Percentiles rank a stretch among this genome's conserved stretches.
These are phyloP conservation scores for Cyclostephanos tholiformis DNA, from an alignment of 108 stramenopile genomes.

Conservation along the genomic window DNA sequence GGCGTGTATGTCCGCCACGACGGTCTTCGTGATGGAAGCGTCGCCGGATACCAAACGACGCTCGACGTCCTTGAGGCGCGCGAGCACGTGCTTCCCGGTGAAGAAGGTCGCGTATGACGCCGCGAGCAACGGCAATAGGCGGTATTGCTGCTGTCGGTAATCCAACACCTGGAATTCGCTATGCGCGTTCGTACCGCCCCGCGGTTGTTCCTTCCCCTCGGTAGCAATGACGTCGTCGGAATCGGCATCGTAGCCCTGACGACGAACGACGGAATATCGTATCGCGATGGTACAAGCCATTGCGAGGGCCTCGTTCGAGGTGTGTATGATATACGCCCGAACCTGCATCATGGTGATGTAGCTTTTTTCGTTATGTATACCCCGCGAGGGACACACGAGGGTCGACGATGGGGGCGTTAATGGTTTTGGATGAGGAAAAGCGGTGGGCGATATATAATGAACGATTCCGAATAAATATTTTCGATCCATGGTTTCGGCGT, in stretches of 20 bases:
- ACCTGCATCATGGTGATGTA: conserved; percentile 99
- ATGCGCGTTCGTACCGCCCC: conserved; percentile 21
- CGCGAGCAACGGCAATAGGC: conserved; percentile 89
- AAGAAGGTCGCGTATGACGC: conserved; percentile 92
- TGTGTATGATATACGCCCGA: conserved; percentile 73
- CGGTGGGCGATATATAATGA: neutral
- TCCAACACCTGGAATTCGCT: conserved; percentile 88
- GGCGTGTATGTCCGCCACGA: conserved; percentile 90
- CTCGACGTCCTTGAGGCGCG: conserved; percentile 77
- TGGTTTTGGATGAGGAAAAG: neutral
- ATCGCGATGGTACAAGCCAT: conserved; percentile 88
- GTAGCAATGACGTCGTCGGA: neutral
- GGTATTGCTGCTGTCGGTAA: conserved; percentile 95
- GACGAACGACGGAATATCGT: conserved; percentile 91
- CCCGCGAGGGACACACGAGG: neutral
- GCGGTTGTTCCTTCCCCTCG: conserved; percentile 24
- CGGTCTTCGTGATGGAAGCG: conserved; percentile 60
- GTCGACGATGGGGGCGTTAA: too few relatives aligned
- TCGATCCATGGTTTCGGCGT: too few relatives aligned
- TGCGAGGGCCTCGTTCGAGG: conserved; percentile 74
- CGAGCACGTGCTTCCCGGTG: conserved; percentile 71
- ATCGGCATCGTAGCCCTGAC: conserved; percentile 87
- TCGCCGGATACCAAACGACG: conserved; percentile 58
- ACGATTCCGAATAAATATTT: too few relatives aligned
- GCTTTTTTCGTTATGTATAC: neutral